Evolutionary conservation across 1,284 basidiomycete species (phyloP), one percentile per base, ranked within the genome.

Genomic region (Irpex sp.): DNA sequence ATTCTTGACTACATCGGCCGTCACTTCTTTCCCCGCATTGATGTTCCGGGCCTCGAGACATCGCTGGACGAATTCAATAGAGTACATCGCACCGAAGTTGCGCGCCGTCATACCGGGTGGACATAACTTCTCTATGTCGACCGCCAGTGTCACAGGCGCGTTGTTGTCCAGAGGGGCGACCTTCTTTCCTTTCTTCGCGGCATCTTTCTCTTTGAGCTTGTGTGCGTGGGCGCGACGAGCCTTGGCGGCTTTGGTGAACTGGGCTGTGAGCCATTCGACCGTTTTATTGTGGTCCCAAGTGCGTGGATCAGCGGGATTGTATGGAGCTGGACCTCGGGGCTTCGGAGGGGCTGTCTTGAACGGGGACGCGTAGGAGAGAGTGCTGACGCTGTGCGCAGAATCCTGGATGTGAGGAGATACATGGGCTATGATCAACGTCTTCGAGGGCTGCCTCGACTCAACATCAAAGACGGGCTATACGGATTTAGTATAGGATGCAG

Each of bases 371-470:
- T 76, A 76, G 1, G 70, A 70, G 21, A 75, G 67, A 13, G 73
- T 75, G 62, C 69, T 73, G 47, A 72, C 69, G 55, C 72, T 74
- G 59, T 76, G 76, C 4, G 70, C 62, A 2, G 71, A 65, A 60
- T 77, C 76, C 57, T 74, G 74, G 43, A 77, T 74, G 61, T 76
- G 75, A 5, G 76, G 76, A 2, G 75, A 76, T 8, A 75, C 74
- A 63, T 77, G 76, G 1, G 75, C 75, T 64, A 77, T 75, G 65
- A 77, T 70, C 37, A 76, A 63, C 6, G 74, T 69, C 61, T 67
- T 70, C 46, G 72, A 71, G 1, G 69, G 72, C 58, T 71, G 72
- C 5, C 72, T 68, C 2, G 70, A 69, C 60, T 77, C 75, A 35
- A 73, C 67, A 66, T 77, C 75, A 61, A 76, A 77, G 15, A 77